phyloP scores from a whole-genome alignment of 2,329 filamentous ascomycete species.

The Huntiella abstrusa region DNA sequence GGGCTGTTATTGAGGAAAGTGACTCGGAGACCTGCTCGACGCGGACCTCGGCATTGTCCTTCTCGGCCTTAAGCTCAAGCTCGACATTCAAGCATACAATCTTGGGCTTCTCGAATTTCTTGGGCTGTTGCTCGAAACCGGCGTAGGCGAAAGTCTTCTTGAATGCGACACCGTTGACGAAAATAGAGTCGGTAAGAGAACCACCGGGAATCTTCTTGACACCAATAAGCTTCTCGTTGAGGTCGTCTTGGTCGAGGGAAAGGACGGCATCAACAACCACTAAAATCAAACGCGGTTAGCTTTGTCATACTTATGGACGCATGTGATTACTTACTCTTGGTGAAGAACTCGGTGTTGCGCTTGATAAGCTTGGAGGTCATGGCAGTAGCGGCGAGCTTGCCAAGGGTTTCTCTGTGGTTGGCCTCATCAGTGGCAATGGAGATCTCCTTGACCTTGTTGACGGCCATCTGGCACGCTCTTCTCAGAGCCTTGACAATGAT shows the following conservation, averaged over 20 bases:
- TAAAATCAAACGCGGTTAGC: conserved; percentile 18
- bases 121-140: conserved; percentile 97
- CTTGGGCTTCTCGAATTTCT: conserved; percentile 83
- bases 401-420: conserved; percentile 71
- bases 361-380: conserved; percentile 99
- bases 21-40: conserved; percentile 97
- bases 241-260: conserved; percentile 84
- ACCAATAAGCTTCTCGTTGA: conserved; percentile 95
- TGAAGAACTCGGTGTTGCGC: conserved; percentile 91
- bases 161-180: conserved; percentile 95
- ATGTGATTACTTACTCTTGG: conserved; percentile 47
- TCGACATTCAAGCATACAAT: conserved; percentile 97
- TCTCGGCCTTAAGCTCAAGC: conserved; percentile 94
- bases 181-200: conserved; percentile 85
- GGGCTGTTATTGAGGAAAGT: no score
- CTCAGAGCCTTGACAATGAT: conserved; percentile 92
- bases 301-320: background rate
- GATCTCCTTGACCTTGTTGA: conserved; percentile 99
- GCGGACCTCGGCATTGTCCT: conserved; percentile 95
- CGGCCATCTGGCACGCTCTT: conserved; percentile 71
- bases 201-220: conserved; percentile 97
- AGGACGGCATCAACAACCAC: conserved; percentile 97
- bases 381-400: conserved; percentile 79
- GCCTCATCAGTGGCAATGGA: conserved; percentile 66
- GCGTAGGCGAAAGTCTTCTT: conserved; percentile 99